phyloP scores from a whole-genome alignment of 441 rosid species.

The Monsonia emarginata region DNA sequence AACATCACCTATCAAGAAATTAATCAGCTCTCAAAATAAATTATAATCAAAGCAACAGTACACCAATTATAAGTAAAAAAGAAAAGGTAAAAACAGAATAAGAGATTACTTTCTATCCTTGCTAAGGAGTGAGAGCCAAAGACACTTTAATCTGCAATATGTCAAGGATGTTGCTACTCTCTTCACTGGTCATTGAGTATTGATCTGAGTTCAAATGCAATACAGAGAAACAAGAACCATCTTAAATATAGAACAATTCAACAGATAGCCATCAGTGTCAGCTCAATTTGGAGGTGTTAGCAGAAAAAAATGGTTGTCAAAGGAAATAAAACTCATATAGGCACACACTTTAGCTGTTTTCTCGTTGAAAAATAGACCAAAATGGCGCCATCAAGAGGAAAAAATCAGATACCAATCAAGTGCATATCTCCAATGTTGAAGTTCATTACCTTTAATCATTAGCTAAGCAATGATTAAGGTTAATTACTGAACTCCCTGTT shows the following conservation, averaged over 20 bases:
- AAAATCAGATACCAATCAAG: slow-evolving; percentile 14
- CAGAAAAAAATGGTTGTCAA: not conserved
- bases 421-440: slow-evolving; percentile 16
- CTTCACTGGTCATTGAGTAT: slow-evolving; percentile 11
- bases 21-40: not conserved
- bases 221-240: not conserved
- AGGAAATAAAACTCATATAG: not conserved
- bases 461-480: slow-evolving; percentile 4
- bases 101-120: slow-evolving; percentile 18
- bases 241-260: not conserved
- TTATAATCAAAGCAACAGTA: not conserved
- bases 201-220: slow-evolving; percentile 7
- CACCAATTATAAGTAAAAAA: not conserved
- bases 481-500: not conserved
- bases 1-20: not conserved
- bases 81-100: not conserved
- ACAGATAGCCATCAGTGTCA: not conserved
- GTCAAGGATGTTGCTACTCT: slow-evolving; percentile 17
- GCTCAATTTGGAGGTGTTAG: not conserved
- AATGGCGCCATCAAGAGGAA: not conserved
- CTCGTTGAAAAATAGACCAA: not conserved
- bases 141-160: slow-evolving; percentile 19
- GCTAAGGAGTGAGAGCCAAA: slow-evolving; percentile 8
- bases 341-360: not conserved
- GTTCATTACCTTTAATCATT: slow-evolving; percentile 20